phyloP scores from a whole-genome alignment of 2,329 filamentous ascomycete genomes.

The Sporothrix brunneoviolacea region DNA sequence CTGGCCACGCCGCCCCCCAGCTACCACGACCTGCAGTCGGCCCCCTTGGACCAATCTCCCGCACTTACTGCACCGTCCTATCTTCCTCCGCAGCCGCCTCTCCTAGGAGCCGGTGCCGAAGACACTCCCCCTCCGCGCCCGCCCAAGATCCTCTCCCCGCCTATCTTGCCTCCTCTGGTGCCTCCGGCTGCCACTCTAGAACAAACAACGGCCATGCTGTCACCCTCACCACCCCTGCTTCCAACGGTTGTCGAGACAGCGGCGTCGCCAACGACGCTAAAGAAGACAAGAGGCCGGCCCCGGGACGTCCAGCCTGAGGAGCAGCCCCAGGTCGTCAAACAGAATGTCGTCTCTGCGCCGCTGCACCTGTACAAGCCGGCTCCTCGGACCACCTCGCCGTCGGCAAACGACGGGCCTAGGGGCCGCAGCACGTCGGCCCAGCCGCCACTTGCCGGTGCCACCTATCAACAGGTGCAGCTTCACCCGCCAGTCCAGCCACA shows the following conservation, averaged over 20 bases:
- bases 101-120: background rate
- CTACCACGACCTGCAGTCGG: slow-evolving; percentile 4
- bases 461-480: background rate
- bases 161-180: background rate
- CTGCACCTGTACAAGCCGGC: slow-evolving; percentile 22
- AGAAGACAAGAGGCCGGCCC: slow-evolving; percentile 13
- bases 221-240: background rate
- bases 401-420: slow-evolving; percentile 28
- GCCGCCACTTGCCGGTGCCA: slow-evolving; percentile 23
- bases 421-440: slow-evolving; percentile 45
- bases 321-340: slow-evolving; percentile 2
- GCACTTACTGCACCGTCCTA: background rate
- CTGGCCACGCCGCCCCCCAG: slow-evolving; percentile 9
- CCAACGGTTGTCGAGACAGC: slow-evolving; percentile 8
- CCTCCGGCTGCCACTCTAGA: background rate
- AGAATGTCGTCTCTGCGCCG: slow-evolving; percentile 11
- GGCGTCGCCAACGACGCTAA: slow-evolving; percentile 9
- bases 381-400: slow-evolving; percentile 24
- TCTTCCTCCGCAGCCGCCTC: background rate
- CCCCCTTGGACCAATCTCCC: background rate
- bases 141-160: background rate
- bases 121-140: background rate
- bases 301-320: background rate
- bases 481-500: slow-evolving; percentile 22
- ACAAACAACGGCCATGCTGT: background rate